Evolutionary conservation across 1,284 basidiomycete genomes (phyloP).

Genomic region (Pseudozyma tsukubaensis): DNA sequence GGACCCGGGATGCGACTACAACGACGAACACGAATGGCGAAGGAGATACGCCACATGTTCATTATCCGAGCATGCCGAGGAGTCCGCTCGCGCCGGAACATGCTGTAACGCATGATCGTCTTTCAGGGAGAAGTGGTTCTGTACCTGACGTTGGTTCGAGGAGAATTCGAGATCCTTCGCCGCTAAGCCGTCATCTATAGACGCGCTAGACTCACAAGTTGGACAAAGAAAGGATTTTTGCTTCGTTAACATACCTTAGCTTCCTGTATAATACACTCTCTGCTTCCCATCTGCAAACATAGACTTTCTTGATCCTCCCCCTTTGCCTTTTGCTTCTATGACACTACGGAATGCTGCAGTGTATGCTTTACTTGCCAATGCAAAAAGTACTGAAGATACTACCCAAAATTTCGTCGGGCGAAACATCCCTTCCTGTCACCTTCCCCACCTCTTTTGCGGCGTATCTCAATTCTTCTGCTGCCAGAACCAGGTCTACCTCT

Average conservation of each 20-base stretch:
- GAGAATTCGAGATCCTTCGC: slow-evolving; percentile 6
- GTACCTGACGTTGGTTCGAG: background rate
- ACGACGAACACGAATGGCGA: too few species aligned
- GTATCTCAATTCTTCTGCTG: slow-evolving; percentile 85
- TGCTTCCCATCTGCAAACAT: too few species aligned
- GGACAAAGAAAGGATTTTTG: too few species aligned
- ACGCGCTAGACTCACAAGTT: too few species aligned
- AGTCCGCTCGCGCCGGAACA: background rate
- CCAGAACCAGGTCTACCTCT: slow-evolving; percentile 76
- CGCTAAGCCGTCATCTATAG: slow-evolving; percentile 11
- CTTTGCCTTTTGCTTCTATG: background rate
- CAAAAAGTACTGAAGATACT: slow-evolving; percentile 77
- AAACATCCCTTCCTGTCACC: slow-evolving; percentile 78
- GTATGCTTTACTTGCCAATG: slow-evolving; percentile 48
- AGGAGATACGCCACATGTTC: too few species aligned
- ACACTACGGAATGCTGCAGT: background rate
- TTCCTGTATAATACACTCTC: background rate
- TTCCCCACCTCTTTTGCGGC: slow-evolving; percentile 83
- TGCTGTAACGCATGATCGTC: too few species aligned
- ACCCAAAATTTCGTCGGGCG: slow-evolving; percentile 81
- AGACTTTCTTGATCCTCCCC: too few species aligned
- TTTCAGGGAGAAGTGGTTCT: slow-evolving; percentile 2
- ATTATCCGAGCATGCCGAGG: too few species aligned
- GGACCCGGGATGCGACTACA: too few species aligned
- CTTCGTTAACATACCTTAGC: too few species aligned